Evolutionary conservation across 2,329 filamentous ascomycete species (phyloP), one percentile per base, ranked within the genome.

Genomic region (Monosporascus sp.): DNA sequence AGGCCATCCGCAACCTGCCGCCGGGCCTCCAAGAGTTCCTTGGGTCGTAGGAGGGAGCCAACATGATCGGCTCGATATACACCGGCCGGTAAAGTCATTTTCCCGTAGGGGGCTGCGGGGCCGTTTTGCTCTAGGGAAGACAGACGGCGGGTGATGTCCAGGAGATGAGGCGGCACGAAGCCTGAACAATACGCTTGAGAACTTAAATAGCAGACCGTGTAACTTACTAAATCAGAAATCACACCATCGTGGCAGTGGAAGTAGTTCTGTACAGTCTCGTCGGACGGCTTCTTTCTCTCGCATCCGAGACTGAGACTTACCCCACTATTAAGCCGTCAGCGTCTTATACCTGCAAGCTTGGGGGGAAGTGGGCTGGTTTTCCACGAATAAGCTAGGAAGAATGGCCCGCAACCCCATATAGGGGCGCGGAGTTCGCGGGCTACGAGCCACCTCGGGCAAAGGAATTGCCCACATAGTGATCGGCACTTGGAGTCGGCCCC

Each of bases 11-110:
- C 74, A 11, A 75, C 71, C 46, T 77, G 72, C 54, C 76, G 70
- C 52, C 79, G 77, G 17, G 75, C 74, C 22, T 74, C 70, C 52
- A 81, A 73, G 49, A 82, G 70, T 7, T 71, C 65, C 59, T 74
- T 72, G 54, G 78, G 77, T 35, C 79, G 76, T 20, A 82, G 72
- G 57, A 81, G 77, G 20, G 77, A 81, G 50, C 79, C 78, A 60
- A 82, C 78, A 60, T 82, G 79, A 71, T 82, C 79, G 60, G 78
- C 77, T 53, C 74, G 73, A 63, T 76, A 76, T 62, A 75, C 70
- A 51, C 71, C 72, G 20, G 60, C 62, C 27, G 72, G 72, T 44
- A 75, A 68, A 65, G 70, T 64, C 72, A 75, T 74, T 36, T 35
- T 58, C 18, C 39, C 5, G 48, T n/a, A 7, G n/a, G 48, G 43